Evolutionary conservation across 75 land plant species (phyloP), one percentile per base, ranked within the genome.

Genomic region (Gnetum montanum): DNA sequence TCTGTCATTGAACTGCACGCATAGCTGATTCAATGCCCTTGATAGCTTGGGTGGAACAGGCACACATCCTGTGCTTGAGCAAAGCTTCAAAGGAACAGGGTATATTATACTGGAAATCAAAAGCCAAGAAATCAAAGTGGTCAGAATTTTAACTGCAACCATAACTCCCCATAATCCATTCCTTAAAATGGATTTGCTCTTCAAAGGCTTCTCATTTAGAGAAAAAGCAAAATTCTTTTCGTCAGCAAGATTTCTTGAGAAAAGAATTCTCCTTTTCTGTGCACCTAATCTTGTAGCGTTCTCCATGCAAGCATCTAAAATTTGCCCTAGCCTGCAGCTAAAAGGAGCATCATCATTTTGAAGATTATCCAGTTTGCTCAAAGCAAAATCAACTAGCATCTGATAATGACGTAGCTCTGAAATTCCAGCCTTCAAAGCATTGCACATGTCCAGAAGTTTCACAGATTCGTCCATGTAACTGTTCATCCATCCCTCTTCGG

Each of bases 401-500:
- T 38, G 62, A 31, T 57, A 65, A 16, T 47, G 68, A 29, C 57
- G 61, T 20, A 65, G 57, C 18, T 35, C 43, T 11, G 68, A 57
- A 4, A 65, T 49, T 16, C 57, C 68, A 0, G 48, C 57, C 26
- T 58, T 57, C 28, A 65, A 11, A 4, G 58, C 63, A 55, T 65
- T 65, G 63, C 68, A 65, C 15, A 65, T 49, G 3, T 58, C 68
- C 26, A 65, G 49, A 1, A 65, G 35, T 38, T 57, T 58, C 61
- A 65, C 38, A 50, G 57, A 57, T 50, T 65, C 68, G 15, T 28
- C 49, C 68, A 65, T 65, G 58, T 65, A 65, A 22, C 57, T 61
- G 44, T 65, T 56, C 36, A 65, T 15, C 68, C 63, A 65, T n/a
- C n/a, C n/a, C 12, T 29, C 25, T 31, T 65, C 63, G 24, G 22